Percentiles rank a stretch among this genome's conserved stretches.
Evolutionary conservation across 1,284 basidiomycete species (phyloP).

Genomic region (Heliocybe sulcata): DNA sequence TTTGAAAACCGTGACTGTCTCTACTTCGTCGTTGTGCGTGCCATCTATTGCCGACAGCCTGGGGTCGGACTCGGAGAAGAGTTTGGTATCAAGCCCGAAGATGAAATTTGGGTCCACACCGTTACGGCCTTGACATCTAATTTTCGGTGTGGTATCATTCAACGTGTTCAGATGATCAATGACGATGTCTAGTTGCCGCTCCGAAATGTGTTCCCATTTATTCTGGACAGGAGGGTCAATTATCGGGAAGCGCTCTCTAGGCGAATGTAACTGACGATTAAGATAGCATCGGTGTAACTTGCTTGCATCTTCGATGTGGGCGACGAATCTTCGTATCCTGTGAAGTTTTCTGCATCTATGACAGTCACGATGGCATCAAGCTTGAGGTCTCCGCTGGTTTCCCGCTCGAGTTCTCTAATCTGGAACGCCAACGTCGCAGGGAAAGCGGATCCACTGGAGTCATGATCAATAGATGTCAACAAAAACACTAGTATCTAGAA

Average conservation of each 20-base stretch:
- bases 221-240: constrained; percentile 37
- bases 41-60: constrained; percentile 18
- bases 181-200: constrained; percentile 71
- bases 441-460: constrained; percentile 73
- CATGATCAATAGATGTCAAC: background rate
- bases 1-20: constrained; percentile 60
- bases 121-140: constrained; percentile 56
- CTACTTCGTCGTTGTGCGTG: constrained; percentile 73
- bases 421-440: constrained; percentile 89
- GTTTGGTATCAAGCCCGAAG: constrained; percentile 78
- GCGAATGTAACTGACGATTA: constrained; percentile 52
- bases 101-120: constrained; percentile 71
- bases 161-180: constrained; percentile 84
- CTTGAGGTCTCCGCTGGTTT: constrained; percentile 68
- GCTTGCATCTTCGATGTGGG: constrained; percentile 89
- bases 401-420: constrained; percentile 78
- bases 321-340: constrained; percentile 84
- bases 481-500: constrained; percentile 3
- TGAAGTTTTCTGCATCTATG: constrained; percentile 85
- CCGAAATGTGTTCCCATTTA: constrained; percentile 81
- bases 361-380: constrained; percentile 88
- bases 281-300: constrained; percentile 85
- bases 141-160: constrained; percentile 83
- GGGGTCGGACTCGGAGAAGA: constrained; percentile 42
- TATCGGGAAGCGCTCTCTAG: background rate